These are phyloP conservation scores for Tothia fuscella DNA, from an alignment of 2,329 filamentous ascomycete species.

Conservation along the genomic window DNA sequence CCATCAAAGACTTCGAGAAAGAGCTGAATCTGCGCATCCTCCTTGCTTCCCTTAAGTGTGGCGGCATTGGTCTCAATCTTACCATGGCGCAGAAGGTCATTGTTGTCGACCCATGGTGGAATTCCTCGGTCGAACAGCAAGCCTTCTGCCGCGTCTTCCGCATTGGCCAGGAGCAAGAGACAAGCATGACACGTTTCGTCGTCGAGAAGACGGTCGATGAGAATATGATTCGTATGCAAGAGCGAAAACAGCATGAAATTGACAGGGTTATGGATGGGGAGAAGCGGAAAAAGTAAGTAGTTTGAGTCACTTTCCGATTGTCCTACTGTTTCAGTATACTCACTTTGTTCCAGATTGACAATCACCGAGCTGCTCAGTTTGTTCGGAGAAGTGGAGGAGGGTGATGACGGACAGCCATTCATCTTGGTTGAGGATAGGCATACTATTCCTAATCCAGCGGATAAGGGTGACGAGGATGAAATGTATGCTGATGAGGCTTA, in stretches of 20 bases:
- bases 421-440: constrained; percentile 28
- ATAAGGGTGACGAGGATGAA: constrained; percentile 19
- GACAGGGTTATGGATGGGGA: constrained; percentile 32
- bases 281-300: constrained; percentile 18
- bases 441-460: constrained; percentile 16
- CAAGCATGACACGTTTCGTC: constrained; percentile 46
- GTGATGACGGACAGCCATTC: constrained; percentile 28
- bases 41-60: constrained; percentile 44
- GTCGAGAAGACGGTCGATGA: constrained; percentile 47
- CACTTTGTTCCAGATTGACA: constrained; percentile 18
- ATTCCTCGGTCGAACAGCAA: constrained; percentile 49
- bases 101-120: constrained; percentile 46
- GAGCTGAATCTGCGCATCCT: constrained; percentile 33
- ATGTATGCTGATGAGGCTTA: constrained; percentile 13
- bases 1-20: constrained; percentile 35
- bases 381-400: constrained; percentile 28
- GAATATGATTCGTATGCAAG: constrained; percentile 43
- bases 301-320: background rate
- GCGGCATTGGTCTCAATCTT: constrained; percentile 47
- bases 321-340: background rate
- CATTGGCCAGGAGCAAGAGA: constrained; percentile 50
- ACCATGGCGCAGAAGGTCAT: constrained; percentile 42
- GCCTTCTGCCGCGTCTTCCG: constrained; percentile 51
- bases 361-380: constrained; percentile 33
- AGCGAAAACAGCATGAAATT: constrained; percentile 38